These are phyloP conservation scores for Phytophthora litchii DNA, from an alignment of 352 stramenopile species.

Conservation along the genomic window DNA sequence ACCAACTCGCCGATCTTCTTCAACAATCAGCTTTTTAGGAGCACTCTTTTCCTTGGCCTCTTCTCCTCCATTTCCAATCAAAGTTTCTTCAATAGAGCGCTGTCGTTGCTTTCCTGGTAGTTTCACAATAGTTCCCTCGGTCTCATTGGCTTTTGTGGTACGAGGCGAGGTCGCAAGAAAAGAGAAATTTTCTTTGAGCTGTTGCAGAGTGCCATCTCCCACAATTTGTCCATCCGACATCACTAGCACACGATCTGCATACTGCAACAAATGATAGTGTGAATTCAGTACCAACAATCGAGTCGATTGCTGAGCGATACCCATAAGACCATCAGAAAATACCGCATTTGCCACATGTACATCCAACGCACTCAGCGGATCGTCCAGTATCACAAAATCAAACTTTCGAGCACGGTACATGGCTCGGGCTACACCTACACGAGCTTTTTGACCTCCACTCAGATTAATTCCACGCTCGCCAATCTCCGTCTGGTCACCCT, in stretches of 20 bases:
- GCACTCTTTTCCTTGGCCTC: background rate
- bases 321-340: slow-evolving; percentile 88
- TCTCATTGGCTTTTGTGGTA: background rate
- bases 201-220: slow-evolving; percentile 76
- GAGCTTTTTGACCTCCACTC: slow-evolving; percentile 83
- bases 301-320: slow-evolving; percentile 63
- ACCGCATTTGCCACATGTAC: slow-evolving; percentile 94
- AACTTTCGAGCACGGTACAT: slow-evolving; percentile 62
- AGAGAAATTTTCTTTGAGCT: slow-evolving; percentile 56
- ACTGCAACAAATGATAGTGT: slow-evolving; percentile 89
- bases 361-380: slow-evolving; percentile 71
- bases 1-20: slow-evolving; percentile 49
- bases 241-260: slow-evolving; percentile 65
- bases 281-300: slow-evolving; percentile 94
- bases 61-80: background rate
- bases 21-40: slow-evolving; percentile 42
- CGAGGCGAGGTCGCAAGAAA: slow-evolving; percentile 29
- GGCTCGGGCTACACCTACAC: slow-evolving; percentile 59
- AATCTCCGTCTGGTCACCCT: slow-evolving; percentile 94
- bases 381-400: slow-evolving; percentile 72
- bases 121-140: background rate
- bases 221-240: slow-evolving; percentile 80
- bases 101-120: background rate
- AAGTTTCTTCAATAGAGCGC: background rate
- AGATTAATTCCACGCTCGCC: slow-evolving; percentile 89